A percentile compares a stretch with the other conserved stretches of the same genome.
These are phyloP conservation scores for Phylloporus scabripes DNA, from an alignment of 768 basidiomycete genomes.

Conservation along the genomic window DNA sequence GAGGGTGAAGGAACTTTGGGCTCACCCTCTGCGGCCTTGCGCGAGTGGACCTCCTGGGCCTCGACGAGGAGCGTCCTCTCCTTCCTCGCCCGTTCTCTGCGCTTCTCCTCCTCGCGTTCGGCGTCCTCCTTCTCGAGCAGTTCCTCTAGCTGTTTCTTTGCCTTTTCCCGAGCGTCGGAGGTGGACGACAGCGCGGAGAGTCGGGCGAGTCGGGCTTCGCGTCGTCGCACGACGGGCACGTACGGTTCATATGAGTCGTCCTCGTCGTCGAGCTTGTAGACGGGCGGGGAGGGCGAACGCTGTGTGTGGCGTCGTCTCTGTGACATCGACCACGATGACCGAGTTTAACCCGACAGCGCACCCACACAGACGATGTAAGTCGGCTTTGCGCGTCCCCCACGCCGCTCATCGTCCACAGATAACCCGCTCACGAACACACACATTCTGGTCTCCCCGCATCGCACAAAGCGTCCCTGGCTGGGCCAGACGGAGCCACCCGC, in stretches of 20 bases:
- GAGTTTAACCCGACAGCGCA: slow-evolving; percentile 57
- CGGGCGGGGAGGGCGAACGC: slow-evolving; percentile 56
- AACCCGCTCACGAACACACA: slow-evolving; percentile 77
- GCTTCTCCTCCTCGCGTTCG: slow-evolving; percentile 72
- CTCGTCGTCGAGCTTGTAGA: slow-evolving; percentile 58
- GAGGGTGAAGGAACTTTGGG: slow-evolving; percentile 1
- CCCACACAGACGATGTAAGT: slow-evolving; percentile 67
- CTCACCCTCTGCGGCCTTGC: slow-evolving; percentile 76
- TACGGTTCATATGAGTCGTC: slow-evolving; percentile 74
- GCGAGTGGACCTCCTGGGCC: slow-evolving; percentile 90
- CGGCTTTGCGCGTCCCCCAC: not conserved
- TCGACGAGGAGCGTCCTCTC: slow-evolving; percentile 87
- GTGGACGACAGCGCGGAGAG: slow-evolving; percentile 58
- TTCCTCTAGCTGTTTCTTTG: slow-evolving; percentile 49
- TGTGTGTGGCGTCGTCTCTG: slow-evolving; percentile 48
- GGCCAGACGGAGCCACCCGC: slow-evolving; percentile 76
- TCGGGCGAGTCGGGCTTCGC: slow-evolving; percentile 74
- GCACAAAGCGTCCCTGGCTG: slow-evolving; percentile 86
- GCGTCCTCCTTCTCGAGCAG: slow-evolving; percentile 59
- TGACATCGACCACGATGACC: slow-evolving; percentile 21
- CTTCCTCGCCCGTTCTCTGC: slow-evolving; percentile 68
- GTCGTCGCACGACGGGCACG: slow-evolving; percentile 79
- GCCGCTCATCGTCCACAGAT: slow-evolving; percentile 38
- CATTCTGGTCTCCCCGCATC: slow-evolving; percentile 84
- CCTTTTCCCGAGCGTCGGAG: slow-evolving; percentile 44